These are phyloP conservation scores for Saksenaea oblongispora DNA, from an alignment of 371 early-diverging fungal genomes.

Conservation along the genomic window DNA sequence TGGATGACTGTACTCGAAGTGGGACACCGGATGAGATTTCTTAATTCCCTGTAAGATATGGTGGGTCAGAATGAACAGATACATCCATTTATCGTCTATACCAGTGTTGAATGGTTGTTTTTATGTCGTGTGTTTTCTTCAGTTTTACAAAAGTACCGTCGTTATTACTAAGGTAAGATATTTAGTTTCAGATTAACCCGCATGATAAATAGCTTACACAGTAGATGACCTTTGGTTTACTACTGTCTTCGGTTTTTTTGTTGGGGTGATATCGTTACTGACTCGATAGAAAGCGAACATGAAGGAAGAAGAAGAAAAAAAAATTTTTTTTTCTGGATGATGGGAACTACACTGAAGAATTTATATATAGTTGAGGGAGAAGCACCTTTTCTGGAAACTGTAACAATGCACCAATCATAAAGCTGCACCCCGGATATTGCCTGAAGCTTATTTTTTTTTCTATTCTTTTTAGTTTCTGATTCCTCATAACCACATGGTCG, in stretches of 20 bases:
- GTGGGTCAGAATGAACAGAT: neutral
- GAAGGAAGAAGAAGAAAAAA: neutral
- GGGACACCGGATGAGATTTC: constrained; percentile 17
- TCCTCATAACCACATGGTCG: neutral
- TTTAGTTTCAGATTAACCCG: neutral
- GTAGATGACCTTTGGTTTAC: neutral
- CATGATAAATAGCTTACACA: constrained; percentile 13
- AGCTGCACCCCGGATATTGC: constrained; percentile 2
- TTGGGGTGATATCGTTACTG: neutral
- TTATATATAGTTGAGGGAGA: neutral
- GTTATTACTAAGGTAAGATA: constrained; percentile 1
- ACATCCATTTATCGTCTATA: neutral
- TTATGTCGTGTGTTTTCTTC: constrained; percentile 12
- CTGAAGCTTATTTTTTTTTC: neutral
- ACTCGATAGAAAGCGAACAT: constrained; percentile 17
- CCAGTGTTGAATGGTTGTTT: constrained; percentile 23
- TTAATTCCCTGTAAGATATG: constrained; percentile 12
- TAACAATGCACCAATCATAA: constrained; percentile 3
- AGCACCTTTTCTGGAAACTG: neutral
- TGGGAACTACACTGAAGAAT: neutral
- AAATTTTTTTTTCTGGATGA: neutral
- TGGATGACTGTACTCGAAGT: constrained; percentile 5
- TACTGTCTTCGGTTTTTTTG: constrained; percentile 10
- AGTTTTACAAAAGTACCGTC: constrained; percentile 10
- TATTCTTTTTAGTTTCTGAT: neutral